Conservation (phyloP, 2,329 filamentous ascomycete genomes). For the Curvularia verruculosa region DNA sequence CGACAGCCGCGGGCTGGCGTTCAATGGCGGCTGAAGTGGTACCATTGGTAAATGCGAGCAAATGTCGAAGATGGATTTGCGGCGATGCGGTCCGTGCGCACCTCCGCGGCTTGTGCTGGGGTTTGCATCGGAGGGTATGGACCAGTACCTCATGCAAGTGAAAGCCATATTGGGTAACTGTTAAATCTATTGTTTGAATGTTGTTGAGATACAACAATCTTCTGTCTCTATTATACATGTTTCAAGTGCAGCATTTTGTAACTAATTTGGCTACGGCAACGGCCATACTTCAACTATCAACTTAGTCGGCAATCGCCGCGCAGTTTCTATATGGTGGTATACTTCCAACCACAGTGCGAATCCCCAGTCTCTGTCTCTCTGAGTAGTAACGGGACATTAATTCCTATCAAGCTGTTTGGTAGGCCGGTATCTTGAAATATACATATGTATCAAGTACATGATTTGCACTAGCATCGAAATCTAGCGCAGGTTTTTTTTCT, state of each 20-base stretch:
- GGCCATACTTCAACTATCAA: background rate
- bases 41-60: slow-evolving; percentile 14
- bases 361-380: background rate
- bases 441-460: background rate
- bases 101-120: slow-evolving; percentile 28
- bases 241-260: background rate
- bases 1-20: slow-evolving; percentile 42
- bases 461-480: background rate
- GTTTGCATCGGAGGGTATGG: background rate
- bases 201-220: no score
- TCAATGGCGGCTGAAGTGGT: slow-evolving; percentile 43
- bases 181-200: background rate
- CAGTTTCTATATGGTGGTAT: background rate
- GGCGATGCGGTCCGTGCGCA: slow-evolving; percentile 15
- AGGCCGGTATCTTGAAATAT: background rate
- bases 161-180: no score
- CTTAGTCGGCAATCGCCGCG: background rate
- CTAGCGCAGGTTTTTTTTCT: background rate
- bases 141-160: background rate
- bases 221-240: background rate
- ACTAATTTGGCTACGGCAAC: background rate
- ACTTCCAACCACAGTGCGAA: background rate
- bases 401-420: no score
- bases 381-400: background rate
- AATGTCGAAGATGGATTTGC: slow-evolving; percentile 22